Evolutionary conservation across 371 early-diverging fungal species (phyloP), one percentile per base, ranked within the genome.

Genomic region (Actinomucor elegans): DNA sequence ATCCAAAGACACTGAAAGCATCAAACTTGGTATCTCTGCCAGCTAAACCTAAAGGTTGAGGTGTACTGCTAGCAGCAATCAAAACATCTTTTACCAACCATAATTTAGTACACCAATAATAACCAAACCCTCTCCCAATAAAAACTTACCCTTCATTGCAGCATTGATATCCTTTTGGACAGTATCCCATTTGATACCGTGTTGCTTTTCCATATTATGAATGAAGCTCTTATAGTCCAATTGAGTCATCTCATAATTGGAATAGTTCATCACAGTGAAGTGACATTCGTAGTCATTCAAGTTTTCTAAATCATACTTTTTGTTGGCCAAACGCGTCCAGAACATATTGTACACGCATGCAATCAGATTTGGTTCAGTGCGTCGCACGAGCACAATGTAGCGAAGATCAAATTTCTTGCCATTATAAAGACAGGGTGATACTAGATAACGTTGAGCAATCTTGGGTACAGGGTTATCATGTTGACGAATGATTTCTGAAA

Each of bases 311-410:
- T 59, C 49, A 45, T 61, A 77, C 42, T 68, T 72, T 41, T 84
- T 80, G 58, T 84, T 81, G 15, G 84, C 81, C 24, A 84, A 60
- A 9, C 84, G 81, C 37, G 77, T 72, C 81, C 80, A 81, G 52
- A 84, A 84, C 80, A 79, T 80, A 47, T 79, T 80, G 59, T 84
- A 80, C 1, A 79, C 73, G 49, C 61, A 52, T 10, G 50, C 73
- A 55, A 77, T 54, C 52, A 71, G 55, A 32, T 67, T 48, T 48
- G 77, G 79, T 10, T 76, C 55, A 1, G 63, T 66, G 4, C 66
- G 69, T 31, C 75, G 71, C 35, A 84, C 60, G 9, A 81, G 58
- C 0, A 79, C 84, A 69, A 81, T 79, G 52, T 79, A 84, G 0
- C 80, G 71, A 55, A 84, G 58, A 49, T 80, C 79, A 37, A 81